phyloP scores from a whole-genome alignment of 163 green algal species.

The Chlorella variabilis region DNA sequence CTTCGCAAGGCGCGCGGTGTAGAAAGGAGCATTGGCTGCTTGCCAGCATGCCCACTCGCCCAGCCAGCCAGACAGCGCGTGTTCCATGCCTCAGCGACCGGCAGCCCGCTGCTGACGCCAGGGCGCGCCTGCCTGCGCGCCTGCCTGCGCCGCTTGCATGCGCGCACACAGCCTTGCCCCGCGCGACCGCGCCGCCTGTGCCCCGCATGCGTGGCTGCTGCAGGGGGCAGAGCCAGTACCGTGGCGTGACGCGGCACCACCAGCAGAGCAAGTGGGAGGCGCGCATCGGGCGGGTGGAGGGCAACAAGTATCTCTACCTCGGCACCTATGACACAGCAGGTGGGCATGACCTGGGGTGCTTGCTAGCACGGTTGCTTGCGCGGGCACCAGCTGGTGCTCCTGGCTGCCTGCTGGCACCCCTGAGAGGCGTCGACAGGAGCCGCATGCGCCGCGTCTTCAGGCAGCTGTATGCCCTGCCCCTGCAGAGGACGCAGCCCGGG shows the following conservation, averaged over 20 bases:
- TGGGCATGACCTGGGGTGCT: neutral
- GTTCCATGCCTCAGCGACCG: too few relatives aligned
- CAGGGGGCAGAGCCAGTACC: slow-evolving; percentile 68
- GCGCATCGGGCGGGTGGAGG: slow-evolving; percentile 78
- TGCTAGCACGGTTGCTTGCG: neutral
- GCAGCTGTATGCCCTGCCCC: neutral
- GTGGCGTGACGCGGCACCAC: slow-evolving; percentile 91
- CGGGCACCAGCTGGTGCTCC: neutral
- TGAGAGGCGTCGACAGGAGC: slow-evolving; percentile 24
- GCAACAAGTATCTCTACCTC: slow-evolving; percentile 58
- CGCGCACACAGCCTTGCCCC: too few relatives aligned
- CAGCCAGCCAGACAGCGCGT: too few relatives aligned
- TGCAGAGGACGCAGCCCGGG: slow-evolving; percentile 54
- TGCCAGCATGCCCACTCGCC: neutral
- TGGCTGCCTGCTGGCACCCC: neutral
- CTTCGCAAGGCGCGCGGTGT: slow-evolving; percentile 68
- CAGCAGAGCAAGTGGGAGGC: slow-evolving; percentile 89
- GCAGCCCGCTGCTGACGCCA: too few relatives aligned
- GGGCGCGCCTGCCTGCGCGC: too few relatives aligned
- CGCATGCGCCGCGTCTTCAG: neutral
- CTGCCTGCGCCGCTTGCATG: too few relatives aligned
- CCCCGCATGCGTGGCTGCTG: too few relatives aligned
- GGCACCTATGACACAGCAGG: slow-evolving; percentile 43
- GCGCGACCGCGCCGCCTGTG: neutral
- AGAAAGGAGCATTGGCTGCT: neutral